phyloP scores from a whole-genome alignment of 768 basidiomycete species.

The Imleria badia region DNA sequence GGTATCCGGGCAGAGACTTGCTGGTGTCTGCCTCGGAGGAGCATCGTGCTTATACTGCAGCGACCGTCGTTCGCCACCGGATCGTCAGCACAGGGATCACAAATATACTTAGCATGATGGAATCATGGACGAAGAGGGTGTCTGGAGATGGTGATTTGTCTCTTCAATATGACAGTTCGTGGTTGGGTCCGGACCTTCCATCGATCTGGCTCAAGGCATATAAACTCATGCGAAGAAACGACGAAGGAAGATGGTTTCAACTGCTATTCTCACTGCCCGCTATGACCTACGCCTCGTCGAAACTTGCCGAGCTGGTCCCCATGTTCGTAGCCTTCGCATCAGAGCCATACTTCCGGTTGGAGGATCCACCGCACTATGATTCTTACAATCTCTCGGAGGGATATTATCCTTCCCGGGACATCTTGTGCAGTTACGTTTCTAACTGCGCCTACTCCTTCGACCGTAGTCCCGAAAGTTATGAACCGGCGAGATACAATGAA shows the following conservation, averaged over 20 bases:
- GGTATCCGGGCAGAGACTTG: constrained; percentile 15
- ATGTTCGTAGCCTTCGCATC: constrained; percentile 33
- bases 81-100: background rate
- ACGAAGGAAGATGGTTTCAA: constrained; percentile 11
- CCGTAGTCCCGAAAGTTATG: constrained; percentile 8
- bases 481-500: background rate
- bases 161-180: constrained; percentile 26
- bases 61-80: constrained; percentile 1
- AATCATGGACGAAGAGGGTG: constrained; percentile 7
- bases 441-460: background rate
- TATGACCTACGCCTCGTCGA: constrained; percentile 27
- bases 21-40: background rate
- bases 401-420: background rate
- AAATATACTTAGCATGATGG: constrained; percentile 3
- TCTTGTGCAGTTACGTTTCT: background rate
- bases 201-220: constrained; percentile 30
- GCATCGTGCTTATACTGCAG: no score
- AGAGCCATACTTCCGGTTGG: background rate
- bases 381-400: constrained; percentile 10
- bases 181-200: constrained; percentile 23
- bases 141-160: background rate
- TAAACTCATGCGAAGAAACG: constrained; percentile 18
- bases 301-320: constrained; percentile 16
- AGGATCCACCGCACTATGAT: constrained; percentile 15
- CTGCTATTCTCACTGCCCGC: constrained; percentile 34